phyloP scores from a whole-genome alignment of 140 eudicot species.

The Flaveria floridana region DNA sequence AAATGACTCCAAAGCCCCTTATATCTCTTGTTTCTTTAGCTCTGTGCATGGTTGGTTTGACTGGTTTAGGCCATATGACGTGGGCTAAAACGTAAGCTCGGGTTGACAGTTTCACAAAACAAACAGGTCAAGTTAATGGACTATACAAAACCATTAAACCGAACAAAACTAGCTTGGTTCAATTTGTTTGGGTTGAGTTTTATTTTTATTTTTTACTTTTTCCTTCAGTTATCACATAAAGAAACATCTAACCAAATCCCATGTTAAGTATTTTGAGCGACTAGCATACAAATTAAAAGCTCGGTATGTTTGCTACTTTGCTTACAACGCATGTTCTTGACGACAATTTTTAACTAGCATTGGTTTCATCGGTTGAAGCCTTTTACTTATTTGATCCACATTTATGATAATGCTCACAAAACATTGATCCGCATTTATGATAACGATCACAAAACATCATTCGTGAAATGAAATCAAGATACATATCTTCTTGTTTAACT shows the following conservation, averaged over 20 bases:
- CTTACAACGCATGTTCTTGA: not conserved
- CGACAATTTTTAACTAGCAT: not conserved
- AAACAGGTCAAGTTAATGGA: no score
- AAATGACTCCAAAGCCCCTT: not conserved
- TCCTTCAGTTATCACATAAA: no score
- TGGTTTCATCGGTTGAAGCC: not conserved
- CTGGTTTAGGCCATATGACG: not conserved
- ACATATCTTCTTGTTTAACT: not conserved
- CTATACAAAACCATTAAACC: not conserved
- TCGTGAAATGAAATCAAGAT: not conserved
- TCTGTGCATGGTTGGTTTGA: not conserved
- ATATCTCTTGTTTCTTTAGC: not conserved
- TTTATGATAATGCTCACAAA: not conserved
- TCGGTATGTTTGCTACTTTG: not conserved
- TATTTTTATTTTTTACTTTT: no score
- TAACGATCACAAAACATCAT: not conserved
- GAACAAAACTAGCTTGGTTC: not conserved
- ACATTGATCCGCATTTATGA: not conserved
- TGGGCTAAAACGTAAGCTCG: not conserved
- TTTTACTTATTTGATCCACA: not conserved
- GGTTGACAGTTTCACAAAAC: no score
- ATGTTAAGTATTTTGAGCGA: not conserved
- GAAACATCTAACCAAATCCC: not conserved
- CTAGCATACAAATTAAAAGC: not conserved
- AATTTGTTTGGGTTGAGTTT: not conserved